These are phyloP conservation scores for Inosperma sp. DNA, from an alignment of 768 basidiomycete genomes.

Conservation along the genomic window DNA sequence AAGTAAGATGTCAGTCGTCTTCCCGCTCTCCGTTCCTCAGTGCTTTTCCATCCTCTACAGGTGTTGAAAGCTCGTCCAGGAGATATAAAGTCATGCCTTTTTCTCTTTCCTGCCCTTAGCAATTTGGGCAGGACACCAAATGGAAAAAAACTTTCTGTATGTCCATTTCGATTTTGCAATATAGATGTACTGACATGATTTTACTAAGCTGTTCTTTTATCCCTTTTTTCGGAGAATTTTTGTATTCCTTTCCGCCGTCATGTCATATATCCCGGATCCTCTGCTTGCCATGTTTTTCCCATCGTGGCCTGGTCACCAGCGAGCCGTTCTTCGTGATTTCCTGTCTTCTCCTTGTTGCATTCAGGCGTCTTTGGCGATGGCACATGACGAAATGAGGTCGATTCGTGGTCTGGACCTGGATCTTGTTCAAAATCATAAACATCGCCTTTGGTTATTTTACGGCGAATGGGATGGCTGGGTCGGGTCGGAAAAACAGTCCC, in stretches of 20 bases:
- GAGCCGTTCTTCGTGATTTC: slow-evolving; percentile 44
- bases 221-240: slow-evolving; percentile 41
- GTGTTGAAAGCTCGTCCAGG: slow-evolving; percentile 44
- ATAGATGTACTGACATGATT: background rate
- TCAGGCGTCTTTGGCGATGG: slow-evolving; percentile 54
- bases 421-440: slow-evolving; percentile 37
- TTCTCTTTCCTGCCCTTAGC: slow-evolving; percentile 69
- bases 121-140: slow-evolving; percentile 63
- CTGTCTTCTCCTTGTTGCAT: slow-evolving; percentile 50
- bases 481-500: slow-evolving; percentile 44
- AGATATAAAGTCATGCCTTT: slow-evolving; percentile 40
- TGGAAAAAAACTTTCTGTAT: slow-evolving; percentile 53
- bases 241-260: slow-evolving; percentile 40
- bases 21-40: background rate
- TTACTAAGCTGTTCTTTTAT: slow-evolving; percentile 43
- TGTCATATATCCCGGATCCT: slow-evolving; percentile 35
- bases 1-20: slow-evolving; percentile 36
- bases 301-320: slow-evolving; percentile 46
- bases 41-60: slow-evolving; percentile 28
- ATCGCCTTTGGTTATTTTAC: slow-evolving; percentile 50
- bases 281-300: slow-evolving; percentile 43
- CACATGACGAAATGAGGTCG: slow-evolving; percentile 60
- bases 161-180: slow-evolving; percentile 20
- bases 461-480: slow-evolving; percentile 68
- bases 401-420: slow-evolving; percentile 50